Evolutionary conservation across 352 stramenopile genomes (phyloP), one percentile per base, ranked within the genome.

Genomic region (Globisporangium paddicum): DNA sequence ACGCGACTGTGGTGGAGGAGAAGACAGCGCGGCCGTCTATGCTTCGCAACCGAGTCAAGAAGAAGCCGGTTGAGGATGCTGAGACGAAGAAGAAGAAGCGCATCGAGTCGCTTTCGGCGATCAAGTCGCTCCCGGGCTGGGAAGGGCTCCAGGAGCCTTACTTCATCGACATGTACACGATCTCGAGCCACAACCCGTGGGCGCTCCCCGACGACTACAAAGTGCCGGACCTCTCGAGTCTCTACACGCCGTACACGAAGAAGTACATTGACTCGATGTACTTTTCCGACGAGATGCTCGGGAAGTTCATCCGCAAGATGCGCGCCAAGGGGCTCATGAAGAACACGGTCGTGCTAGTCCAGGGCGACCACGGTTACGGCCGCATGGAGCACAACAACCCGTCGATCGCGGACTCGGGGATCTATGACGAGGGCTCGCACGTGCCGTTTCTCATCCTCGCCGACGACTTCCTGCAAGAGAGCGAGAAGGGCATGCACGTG

Each of bases 141-240:
- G 76, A 85, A 72, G 77, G 77, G 5, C 69, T 88, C 28, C 72
- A 77, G 42, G 72, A 72, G 55, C 81, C 81, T 58, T 89, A 77
- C 44, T 90, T 90, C 63, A 82, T 90, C 34, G 70, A 90, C 53
- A 81, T 87, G 67, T 87, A 90, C 67, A 86, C 67, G 56, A 89
- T 87, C 61, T 79, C 79, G 57, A 87, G 73, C 58, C 77, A 87
- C 63, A 79, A 82, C 55, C 79, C 79, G 28, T 87, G 75, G 76
- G 65, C 66, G 13, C 41, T 87, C 13, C 77, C 80, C 7, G 46
- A 67, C 21, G 77, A 72, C 38, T 90, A 84, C 63, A 35, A 72
- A 1, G 44, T 56, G 7, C 76, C 80, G 0, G 72, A 87, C 34
- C 60, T 90, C 19, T 73, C 72, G 5, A 73, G 64, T 11, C 45